phyloP scores from a whole-genome alignment of 1,284 basidiomycete species.

The Schizophyllum amplum region DNA sequence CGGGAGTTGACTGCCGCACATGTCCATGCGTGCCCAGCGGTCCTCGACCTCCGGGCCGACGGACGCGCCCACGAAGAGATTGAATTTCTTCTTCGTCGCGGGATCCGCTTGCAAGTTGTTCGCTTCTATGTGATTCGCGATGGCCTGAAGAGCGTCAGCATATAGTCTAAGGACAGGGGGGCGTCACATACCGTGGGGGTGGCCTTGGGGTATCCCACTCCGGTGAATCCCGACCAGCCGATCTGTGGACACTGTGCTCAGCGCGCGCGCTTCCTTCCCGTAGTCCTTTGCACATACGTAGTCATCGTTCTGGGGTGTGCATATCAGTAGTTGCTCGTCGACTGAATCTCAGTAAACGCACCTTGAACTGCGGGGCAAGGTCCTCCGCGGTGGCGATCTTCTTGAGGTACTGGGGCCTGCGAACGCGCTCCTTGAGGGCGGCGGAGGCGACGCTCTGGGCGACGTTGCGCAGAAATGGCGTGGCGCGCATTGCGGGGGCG shows the following conservation, averaged over 20 bases:
- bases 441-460: too few relatives aligned
- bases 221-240: constrained; percentile 31
- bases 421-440: constrained; percentile 31
- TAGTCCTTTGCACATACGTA: constrained; percentile 25
- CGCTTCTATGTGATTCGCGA: constrained; percentile 37
- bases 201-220: constrained; percentile 42
- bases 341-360: too few relatives aligned
- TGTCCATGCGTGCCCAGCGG: constrained; percentile 36
- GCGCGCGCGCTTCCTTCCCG: neutral
- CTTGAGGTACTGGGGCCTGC: constrained; percentile 27
- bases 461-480: neutral
- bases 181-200: constrained; percentile 28
- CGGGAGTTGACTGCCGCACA: too few relatives aligned
- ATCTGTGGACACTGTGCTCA: neutral
- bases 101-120: constrained; percentile 36
- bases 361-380: constrained; percentile 37
- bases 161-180: neutral
- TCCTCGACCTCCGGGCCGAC: constrained; percentile 37
- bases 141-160: constrained; percentile 24
- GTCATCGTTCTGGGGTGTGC: constrained; percentile 38
- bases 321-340: constrained; percentile 6
- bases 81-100: constrained; percentile 45
- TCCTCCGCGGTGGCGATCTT: constrained; percentile 31
- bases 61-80: constrained; percentile 37
- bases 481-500: neutral